These are phyloP conservation scores for Tulasnella sp. DNA, from an alignment of 768 basidiomycete genomes.

Conservation along the genomic window DNA sequence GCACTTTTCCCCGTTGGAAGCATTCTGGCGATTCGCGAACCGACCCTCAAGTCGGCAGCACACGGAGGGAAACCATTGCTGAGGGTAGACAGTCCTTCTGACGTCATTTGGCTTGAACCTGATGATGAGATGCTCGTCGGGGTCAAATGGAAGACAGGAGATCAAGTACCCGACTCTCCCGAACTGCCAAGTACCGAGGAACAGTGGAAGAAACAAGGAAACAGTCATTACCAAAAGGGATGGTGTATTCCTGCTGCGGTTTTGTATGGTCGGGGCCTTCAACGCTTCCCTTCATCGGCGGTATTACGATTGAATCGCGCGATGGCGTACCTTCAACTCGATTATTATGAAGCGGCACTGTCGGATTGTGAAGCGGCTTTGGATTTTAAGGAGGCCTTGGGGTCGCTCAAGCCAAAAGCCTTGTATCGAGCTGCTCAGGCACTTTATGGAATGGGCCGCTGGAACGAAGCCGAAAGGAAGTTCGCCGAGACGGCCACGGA, in stretches of 20 bases:
- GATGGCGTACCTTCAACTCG: conserved; percentile 8
- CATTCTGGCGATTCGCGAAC: conserved; percentile 40
- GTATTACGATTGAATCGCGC: conserved; percentile 22
- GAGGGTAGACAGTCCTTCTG: conserved; percentile 39
- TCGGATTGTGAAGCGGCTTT: neutral
- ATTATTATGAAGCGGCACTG: neutral
- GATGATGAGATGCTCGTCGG: conserved; percentile 28
- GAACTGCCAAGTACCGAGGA: conserved; percentile 12
- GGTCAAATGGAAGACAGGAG: conserved; percentile 18
- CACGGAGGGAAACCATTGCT: conserved; percentile 31
- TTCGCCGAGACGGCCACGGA: neutral
- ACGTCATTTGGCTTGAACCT: conserved; percentile 34
- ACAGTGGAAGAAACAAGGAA: conserved; percentile 35
- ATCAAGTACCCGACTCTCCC: neutral
- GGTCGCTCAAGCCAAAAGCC: neutral
- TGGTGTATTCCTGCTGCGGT: conserved; percentile 36
- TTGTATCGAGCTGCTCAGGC: conserved; percentile 17
- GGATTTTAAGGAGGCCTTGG: neutral
- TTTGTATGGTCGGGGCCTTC: conserved; percentile 33
- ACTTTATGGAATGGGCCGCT: conserved; percentile 20
- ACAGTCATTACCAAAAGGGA: conserved; percentile 33
- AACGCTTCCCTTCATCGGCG: neutral
- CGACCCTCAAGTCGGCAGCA: conserved; percentile 34
- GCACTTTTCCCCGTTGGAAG: conserved; percentile 37
- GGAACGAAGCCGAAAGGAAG: neutral